A percentile compares a stretch with the other conserved stretches of the same genome.
Conservation (phyloP, 78 protist genomes). For the slime mould (Dictyostelium discoideum) region DNA sequence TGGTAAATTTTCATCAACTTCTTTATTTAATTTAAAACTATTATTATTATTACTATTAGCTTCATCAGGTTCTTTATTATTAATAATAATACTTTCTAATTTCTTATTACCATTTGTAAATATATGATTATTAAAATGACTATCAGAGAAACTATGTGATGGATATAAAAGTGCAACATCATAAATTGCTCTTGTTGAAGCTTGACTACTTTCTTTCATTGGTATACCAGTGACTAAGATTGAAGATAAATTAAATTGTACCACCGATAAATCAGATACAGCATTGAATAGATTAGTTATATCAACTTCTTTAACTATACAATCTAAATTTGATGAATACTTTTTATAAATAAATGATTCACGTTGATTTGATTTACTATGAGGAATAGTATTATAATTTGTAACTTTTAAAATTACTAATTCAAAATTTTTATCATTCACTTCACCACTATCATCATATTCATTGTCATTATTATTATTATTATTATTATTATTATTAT, state of each 20-base stretch:
- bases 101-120: not conserved
- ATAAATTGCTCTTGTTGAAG: not conserved
- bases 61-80: not conserved
- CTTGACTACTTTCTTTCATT: constrained; percentile 52
- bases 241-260: constrained; percentile 33
- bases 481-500: constrained; percentile 2
- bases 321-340: constrained; percentile 25
- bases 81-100: not conserved
- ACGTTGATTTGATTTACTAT: not conserved
- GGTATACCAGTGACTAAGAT: constrained; percentile 55
- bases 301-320: constrained; percentile 20
- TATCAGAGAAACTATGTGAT: not conserved
- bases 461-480: constrained; percentile 9
- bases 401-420: constrained; percentile 9
- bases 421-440: not conserved
- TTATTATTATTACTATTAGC: not conserved
- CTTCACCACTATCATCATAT: not conserved
- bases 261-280: constrained; percentile 11
- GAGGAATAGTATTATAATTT: not conserved
- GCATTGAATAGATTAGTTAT: constrained; percentile 4
- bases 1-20: not conserved
- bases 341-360: not conserved
- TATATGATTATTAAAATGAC: constrained; percentile 1
- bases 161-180: constrained; percentile 8
- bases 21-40: not conserved